Conservation (phyloP, 139 green algal species). For the Limnomonas spitsbergensis region DNA sequence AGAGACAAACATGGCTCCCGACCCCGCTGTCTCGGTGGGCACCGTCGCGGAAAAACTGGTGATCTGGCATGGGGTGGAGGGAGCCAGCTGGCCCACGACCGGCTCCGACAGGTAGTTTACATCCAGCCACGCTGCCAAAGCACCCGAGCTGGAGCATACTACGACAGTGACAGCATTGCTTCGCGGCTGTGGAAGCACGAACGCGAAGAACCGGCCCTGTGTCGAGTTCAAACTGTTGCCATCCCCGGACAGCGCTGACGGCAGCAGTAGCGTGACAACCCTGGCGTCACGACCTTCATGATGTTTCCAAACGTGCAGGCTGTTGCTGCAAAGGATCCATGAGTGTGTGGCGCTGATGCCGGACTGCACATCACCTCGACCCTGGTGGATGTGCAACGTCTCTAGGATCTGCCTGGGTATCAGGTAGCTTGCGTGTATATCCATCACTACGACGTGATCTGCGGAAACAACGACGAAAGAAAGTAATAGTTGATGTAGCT, state of each 20-base stretch:
- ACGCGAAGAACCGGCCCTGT: too few relatives aligned
- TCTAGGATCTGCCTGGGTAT: background rate
- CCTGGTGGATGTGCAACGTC: constrained; percentile 18
- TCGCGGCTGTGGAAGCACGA: background rate
- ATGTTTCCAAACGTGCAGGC: constrained; percentile 28
- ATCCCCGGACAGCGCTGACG: too few relatives aligned
- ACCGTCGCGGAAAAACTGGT: constrained; percentile 9
- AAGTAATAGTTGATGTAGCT: too few relatives aligned
- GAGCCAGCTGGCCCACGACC: constrained; percentile 19
- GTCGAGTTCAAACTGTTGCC: too few relatives aligned
- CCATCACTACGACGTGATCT: too few relatives aligned
- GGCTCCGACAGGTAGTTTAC: constrained; percentile 28
- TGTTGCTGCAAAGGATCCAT: constrained; percentile 12
- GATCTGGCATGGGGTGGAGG: background rate
- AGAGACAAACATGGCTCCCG: constrained; percentile 19
- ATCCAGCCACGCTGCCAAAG: constrained; percentile 35
- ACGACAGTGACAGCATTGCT: constrained; percentile 21
- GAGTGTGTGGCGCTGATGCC: constrained; percentile 19
- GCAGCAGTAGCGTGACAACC: constrained; percentile 14
- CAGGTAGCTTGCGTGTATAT: background rate
- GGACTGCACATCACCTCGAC: background rate
- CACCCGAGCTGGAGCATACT: constrained; percentile 19
- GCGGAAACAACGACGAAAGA: too few relatives aligned
- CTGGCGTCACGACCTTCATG: constrained; percentile 27
- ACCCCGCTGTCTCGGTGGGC: background rate